These are phyloP conservation scores for Yamadazyma diospyri DNA, from an alignment of 1,139 yeast genomes.

Conservation along the genomic window DNA sequence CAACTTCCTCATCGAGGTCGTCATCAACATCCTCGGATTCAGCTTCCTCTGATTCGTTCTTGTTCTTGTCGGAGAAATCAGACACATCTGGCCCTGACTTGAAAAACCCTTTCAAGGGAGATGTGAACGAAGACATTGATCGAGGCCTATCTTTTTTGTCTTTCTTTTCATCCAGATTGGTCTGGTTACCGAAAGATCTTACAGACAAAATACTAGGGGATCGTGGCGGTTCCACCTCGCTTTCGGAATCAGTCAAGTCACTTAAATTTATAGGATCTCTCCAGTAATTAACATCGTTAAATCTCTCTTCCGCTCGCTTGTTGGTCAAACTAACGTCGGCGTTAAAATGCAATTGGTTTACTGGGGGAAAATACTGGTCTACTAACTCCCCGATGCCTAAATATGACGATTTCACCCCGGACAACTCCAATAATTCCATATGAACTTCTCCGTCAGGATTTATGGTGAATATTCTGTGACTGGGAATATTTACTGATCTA, in stretches of 20 bases:
- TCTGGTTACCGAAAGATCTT: slow-evolving; percentile 13
- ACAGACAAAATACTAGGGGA: slow-evolving; percentile 20
- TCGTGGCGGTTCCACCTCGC: slow-evolving; percentile 21
- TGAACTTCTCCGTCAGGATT: slow-evolving; percentile 97
- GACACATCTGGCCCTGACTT: slow-evolving; percentile 13
- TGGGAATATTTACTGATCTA: slow-evolving; percentile 90
- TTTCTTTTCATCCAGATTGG: slow-evolving; percentile 4
- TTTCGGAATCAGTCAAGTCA: slow-evolving; percentile 51
- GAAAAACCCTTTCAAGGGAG: slow-evolving; percentile 39
- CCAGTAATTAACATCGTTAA: slow-evolving; percentile 90
- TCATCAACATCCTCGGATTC: not conserved
- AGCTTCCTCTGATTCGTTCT: not conserved
- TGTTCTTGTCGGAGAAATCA: not conserved
- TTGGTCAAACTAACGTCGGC: slow-evolving; percentile 34
- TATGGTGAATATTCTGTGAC: slow-evolving; percentile 92
- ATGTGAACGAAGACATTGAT: slow-evolving; percentile 36
- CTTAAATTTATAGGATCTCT: slow-evolving; percentile 72
- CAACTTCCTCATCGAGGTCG: not conserved
- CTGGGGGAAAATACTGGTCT: slow-evolving; percentile 97
- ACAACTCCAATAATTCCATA: slow-evolving; percentile 91
- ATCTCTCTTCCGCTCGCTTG: slow-evolving; percentile 51
- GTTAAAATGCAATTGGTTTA: slow-evolving; percentile 34
- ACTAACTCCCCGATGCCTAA: slow-evolving; percentile 90
- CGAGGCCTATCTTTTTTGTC: slow-evolving; percentile 27
- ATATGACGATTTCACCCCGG: slow-evolving; percentile 88